Evolutionary conservation across 2,329 filamentous ascomycete genomes (phyloP), one percentile per base, ranked within the genome.

Genomic region (Epichloe scottii): DNA sequence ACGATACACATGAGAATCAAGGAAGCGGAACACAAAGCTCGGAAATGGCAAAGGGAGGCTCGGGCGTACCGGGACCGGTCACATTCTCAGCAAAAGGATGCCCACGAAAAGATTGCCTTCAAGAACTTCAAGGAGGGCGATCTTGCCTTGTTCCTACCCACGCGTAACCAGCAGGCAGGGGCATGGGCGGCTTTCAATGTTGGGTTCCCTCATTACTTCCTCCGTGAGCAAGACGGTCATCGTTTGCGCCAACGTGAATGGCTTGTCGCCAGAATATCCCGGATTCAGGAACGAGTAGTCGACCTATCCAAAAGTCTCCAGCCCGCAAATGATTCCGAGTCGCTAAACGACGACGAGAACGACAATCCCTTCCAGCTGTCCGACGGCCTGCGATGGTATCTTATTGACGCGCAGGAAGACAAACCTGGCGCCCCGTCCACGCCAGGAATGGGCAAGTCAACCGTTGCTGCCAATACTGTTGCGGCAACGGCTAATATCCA

Each of bases 101-200:
- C 88, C 0, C 88, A 95, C 60, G 88, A 95, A 58, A 97, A 97
- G 72, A 96, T 98, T 62, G 90, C 93, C 2, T 96, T 93, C 65
- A 85, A 85, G 54, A 84, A 91, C 48, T 98, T 98, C 73, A 97
- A 96, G 63, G 90, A 96, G 66, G 91, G 93, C 7, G 93, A 98
- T 62, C 76, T 98, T 14, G 93, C 91, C 12, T 69, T 98, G 2
- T 98, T 98, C 71, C 71, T 98, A 40, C 93, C 93, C 0, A 98
- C 93, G 0, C 79, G 91, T 37, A 97, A 96, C 63, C 90, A 97
- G 68, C 87, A 87, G 38, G 93, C 89, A 4, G 86, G 91, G 15
- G 91, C 93, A 0, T 98, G 93, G 93, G 93, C 93, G 5, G 93
- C 93, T 0, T 98, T 98, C 76, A 98, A 98, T 61, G 87, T 98